These are phyloP conservation scores for Hyphopichia khmerensis DNA, from an alignment of 1,139 yeast genomes.

Conservation along the genomic window DNA sequence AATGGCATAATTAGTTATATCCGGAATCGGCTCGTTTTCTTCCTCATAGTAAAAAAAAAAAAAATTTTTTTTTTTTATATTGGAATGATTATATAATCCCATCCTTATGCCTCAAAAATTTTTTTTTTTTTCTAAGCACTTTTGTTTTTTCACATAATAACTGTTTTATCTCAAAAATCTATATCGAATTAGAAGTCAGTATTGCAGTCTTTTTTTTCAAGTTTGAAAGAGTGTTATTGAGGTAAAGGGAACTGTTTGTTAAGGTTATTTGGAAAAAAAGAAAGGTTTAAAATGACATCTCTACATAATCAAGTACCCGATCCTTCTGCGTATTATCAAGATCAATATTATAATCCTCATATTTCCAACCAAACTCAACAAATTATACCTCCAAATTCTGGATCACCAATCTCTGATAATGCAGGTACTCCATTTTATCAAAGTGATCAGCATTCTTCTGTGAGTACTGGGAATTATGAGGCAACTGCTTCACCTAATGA, in stretches of 20 bases:
- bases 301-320: conserved; percentile 33
- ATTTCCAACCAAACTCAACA: conserved; percentile 6
- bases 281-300: conserved; percentile 24
- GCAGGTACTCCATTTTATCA: conserved; percentile 4
- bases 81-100: not conserved
- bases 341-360: conserved; percentile 29
- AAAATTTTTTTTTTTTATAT: not conserved
- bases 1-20: not conserved
- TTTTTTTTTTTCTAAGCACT: not conserved
- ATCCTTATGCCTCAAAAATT: not conserved
- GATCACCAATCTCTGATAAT: conserved; percentile 1
- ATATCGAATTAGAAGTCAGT: conserved; percentile 4
- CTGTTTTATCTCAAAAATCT: not conserved
- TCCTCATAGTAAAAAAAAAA: not conserved
- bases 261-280: too few species aligned
- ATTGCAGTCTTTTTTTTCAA: not conserved
- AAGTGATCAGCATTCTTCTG: conserved; percentile 3
- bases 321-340: conserved; percentile 27
- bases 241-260: too few species aligned
- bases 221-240: too few species aligned
- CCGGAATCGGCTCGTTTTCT: not conserved
- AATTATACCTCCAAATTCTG: conserved; percentile 3
- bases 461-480: conserved; percentile 6
- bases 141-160: not conserved
- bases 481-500: conserved; percentile 6